A percentile compares a stretch with the other conserved stretches of the same genome.
Evolutionary conservation across 441 rosid genomes (phyloP).

Genomic region (Arabidopsis hybrid): DNA sequence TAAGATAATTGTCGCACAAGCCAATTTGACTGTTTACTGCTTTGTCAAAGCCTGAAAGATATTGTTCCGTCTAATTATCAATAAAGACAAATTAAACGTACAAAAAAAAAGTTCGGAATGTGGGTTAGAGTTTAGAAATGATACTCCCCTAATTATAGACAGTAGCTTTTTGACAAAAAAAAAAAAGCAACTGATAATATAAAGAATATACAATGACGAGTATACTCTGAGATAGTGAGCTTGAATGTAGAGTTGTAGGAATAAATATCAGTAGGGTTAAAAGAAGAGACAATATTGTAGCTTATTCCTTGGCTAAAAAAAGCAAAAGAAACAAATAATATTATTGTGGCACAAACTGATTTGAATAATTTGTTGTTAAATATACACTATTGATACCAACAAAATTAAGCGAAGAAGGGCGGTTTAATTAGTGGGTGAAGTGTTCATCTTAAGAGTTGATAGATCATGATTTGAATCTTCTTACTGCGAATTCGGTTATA

Average conservation of each 20-base stretch:
- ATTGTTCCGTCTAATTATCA: not conserved
- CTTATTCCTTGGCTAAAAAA: not conserved
- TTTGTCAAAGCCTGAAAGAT: constrained; percentile 26
- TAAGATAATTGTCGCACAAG: constrained; percentile 43
- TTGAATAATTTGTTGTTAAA: not conserved
- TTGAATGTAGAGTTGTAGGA: not conserved
- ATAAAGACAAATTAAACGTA: not conserved
- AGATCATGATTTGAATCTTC: not conserved
- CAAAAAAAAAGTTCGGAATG: constrained; percentile 3
- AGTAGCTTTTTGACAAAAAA: not conserved
- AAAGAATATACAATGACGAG: not conserved
- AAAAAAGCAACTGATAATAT: not conserved
- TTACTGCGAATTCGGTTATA: not conserved
- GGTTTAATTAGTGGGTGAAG: not conserved
- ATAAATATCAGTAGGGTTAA: not conserved
- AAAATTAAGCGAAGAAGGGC: not conserved
- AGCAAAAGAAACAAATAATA: not conserved
- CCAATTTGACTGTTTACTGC: constrained; percentile 18
- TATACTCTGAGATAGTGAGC: not conserved
- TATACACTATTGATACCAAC: too few relatives aligned
- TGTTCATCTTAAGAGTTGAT: not conserved
- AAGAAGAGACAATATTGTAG: not conserved
- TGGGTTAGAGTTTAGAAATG: constrained; percentile 28
- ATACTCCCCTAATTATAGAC: not conserved
- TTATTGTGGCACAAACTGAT: not conserved